Evolutionary conservation across 106 monocot species (phyloP), one percentile per base, ranked within the genome.

Genomic region (Alisma plantagoaquatica): DNA sequence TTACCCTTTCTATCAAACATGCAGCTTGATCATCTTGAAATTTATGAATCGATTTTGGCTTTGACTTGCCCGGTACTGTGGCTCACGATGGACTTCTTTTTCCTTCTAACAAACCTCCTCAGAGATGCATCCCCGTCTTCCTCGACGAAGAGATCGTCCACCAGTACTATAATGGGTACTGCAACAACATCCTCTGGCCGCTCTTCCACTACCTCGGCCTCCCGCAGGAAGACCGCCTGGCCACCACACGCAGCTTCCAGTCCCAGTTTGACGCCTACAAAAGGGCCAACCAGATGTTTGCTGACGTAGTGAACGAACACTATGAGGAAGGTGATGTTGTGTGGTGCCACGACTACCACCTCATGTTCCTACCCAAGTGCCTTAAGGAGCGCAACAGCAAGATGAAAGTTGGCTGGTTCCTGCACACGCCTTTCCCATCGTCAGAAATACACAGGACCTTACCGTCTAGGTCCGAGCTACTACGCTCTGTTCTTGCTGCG

Each of bases 51-150:
- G 2, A 23, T 35, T 12, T 9, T 7, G 41, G 33, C 33, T 21
- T 33, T 41, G n/a, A n/a, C n/a, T n/a, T n/a, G n/a, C n/a, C n/a
- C n/a, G n/a, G n/a, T 29, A 44, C 4, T 59, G 41, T 7, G 14
- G 35, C 9, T 26, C 25, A 14, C n/a, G 16, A 24, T 41, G 1
- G 10, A 29, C 16, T 38, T 8, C 26, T 58, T 22, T 51, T 43
- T 63, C 46, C 38, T 72, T 63, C 8, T 51, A 27, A 49, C 17
- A 3, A 29, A 59, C n/a, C n/a, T n/a, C n/a, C n/a, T 45, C 81
- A 96, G 94, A 88, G 94, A 71, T 96, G 94, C 67, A 96, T 96
- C 43, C 94, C 94, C 22, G 94, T 96, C 18, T 96, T 96, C 54
- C 84, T 96, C 33, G 94, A 96, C 45, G 94, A 96, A 68, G 94